These are phyloP conservation scores for Penicillium argentinense DNA, from an alignment of 495 filamentous ascomycete genomes.

Conservation along the genomic window DNA sequence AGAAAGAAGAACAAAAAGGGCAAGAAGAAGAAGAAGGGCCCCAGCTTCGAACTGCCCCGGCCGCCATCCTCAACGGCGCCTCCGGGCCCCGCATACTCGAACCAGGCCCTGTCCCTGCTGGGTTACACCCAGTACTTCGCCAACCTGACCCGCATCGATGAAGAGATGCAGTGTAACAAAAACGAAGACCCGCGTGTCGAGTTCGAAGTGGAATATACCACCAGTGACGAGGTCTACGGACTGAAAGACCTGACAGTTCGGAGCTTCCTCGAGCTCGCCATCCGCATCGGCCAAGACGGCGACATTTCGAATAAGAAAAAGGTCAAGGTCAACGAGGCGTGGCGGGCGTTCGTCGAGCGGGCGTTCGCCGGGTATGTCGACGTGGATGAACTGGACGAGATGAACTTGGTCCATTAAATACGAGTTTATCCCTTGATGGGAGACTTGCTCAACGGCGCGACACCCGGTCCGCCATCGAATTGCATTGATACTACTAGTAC, in stretches of 20 bases:
- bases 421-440: too few relatives aligned
- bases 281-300: slow-evolving; percentile 65
- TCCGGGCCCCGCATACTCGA: slow-evolving; percentile 89
- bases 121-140: slow-evolving; percentile 89
- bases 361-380: slow-evolving; percentile 77
- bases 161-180: slow-evolving; percentile 41
- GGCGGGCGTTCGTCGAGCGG: slow-evolving; percentile 73
- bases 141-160: slow-evolving; percentile 87
- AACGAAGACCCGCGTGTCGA: slow-evolving; percentile 60
- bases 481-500: too few relatives aligned
- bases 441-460: too few relatives aligned
- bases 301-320: slow-evolving; percentile 41
- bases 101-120: slow-evolving; percentile 73
- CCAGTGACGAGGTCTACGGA: slow-evolving; percentile 68
- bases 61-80: slow-evolving; percentile 69
- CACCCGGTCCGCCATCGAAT: too few relatives aligned
- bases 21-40: slow-evolving; percentile 50
- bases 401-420: too few relatives aligned
- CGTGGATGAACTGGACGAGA: slow-evolving; percentile 53
- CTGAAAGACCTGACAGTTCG: slow-evolving; percentile 83
- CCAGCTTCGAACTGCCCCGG: slow-evolving; percentile 63
- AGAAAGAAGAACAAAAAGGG: slow-evolving; percentile 51
- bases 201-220: slow-evolving; percentile 87
- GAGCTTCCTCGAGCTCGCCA: slow-evolving; percentile 76
- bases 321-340: slow-evolving; percentile 50